Conservation (phyloP, 164 flowering plant species). For the Sedum album region DNA sequence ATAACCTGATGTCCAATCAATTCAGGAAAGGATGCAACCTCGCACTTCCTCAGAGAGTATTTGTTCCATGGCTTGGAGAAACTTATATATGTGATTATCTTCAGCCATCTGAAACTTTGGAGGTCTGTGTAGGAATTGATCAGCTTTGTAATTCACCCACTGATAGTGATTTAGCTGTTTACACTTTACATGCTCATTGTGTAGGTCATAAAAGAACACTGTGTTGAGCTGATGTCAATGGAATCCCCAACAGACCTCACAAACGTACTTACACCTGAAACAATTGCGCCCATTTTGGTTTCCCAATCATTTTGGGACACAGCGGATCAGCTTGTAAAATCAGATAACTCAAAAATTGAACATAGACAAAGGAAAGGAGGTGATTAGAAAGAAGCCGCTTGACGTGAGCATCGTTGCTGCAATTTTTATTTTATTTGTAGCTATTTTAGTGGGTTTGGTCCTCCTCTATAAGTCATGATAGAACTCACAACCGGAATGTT, state of each 20-base stretch:
- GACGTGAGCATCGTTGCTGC: slow-evolving; percentile 27
- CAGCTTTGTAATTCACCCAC: neutral
- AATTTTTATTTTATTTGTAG: slow-evolving; percentile 30
- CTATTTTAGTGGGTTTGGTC: slow-evolving; percentile 36
- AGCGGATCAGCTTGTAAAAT: slow-evolving; percentile 12
- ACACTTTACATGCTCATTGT: slow-evolving; percentile 7
- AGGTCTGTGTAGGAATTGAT: slow-evolving; percentile 36
- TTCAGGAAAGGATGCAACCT: slow-evolving; percentile 51
- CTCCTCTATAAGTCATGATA: slow-evolving; percentile 18
- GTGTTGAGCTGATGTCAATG: slow-evolving; percentile 74
- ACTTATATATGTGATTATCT: slow-evolving; percentile 68
- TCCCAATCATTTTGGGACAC: slow-evolving; percentile 56
- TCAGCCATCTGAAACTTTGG: slow-evolving; percentile 64
- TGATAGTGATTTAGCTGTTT: neutral
- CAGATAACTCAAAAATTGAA: slow-evolving; percentile 10
- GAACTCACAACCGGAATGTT: neutral
- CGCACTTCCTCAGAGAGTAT: slow-evolving; percentile 73
- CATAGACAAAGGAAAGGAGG: slow-evolving; percentile 8
- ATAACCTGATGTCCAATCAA: neutral
- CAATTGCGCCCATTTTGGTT: slow-evolving; percentile 29
- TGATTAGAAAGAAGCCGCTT: slow-evolving; percentile 14
- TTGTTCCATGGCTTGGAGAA: slow-evolving; percentile 75
- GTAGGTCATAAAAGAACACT: slow-evolving; percentile 68
- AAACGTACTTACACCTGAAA: slow-evolving; percentile 52
- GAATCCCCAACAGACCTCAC: slow-evolving; percentile 43